Conservation (phyloP, 805 yeast genomes). For the Myxozyma geophila region DNA sequence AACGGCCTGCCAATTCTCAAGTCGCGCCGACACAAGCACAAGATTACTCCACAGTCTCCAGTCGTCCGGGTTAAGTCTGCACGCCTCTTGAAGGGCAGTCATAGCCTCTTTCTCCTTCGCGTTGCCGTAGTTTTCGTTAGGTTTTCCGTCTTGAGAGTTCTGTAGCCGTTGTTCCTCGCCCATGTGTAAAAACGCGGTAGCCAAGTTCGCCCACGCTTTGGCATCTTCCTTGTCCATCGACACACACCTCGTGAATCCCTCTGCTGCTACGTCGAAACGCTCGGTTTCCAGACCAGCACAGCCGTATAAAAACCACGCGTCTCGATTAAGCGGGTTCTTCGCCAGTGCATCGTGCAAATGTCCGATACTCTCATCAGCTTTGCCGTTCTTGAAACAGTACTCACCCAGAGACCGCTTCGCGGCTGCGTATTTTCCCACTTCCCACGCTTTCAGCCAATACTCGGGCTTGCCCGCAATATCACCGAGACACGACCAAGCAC, state of each 20-base stretch:
- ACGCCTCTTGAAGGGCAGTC: slow-evolving; percentile 80
- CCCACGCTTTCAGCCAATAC: slow-evolving; percentile 88
- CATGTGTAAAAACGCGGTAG: slow-evolving; percentile 70
- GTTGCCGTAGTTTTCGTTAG: not conserved
- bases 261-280: slow-evolving; percentile 78
- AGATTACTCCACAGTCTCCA: slow-evolving; percentile 94
- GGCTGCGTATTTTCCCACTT: slow-evolving; percentile 74
- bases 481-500: slow-evolving; percentile 83
- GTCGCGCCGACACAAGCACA: slow-evolving; percentile 75
- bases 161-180: slow-evolving; percentile 60
- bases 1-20: slow-evolving; percentile 89
- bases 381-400: slow-evolving; percentile 58
- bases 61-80: slow-evolving; percentile 62
- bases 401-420: slow-evolving; percentile 85
- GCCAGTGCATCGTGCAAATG: slow-evolving; percentile 77
- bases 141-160: slow-evolving; percentile 4
- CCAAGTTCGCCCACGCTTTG: slow-evolving; percentile 89
- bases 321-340: slow-evolving; percentile 72
- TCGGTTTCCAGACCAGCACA: slow-evolving; percentile 79
- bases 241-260: slow-evolving; percentile 90
- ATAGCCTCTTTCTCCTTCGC: slow-evolving; percentile 62
- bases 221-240: slow-evolving; percentile 79
- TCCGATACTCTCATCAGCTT: slow-evolving; percentile 60
- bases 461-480: slow-evolving; percentile 77
- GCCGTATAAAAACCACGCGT: slow-evolving; percentile 92